phyloP scores from a whole-genome alignment of 2,329 filamentous ascomycete species.

The Sporothrix variecibatus region DNA sequence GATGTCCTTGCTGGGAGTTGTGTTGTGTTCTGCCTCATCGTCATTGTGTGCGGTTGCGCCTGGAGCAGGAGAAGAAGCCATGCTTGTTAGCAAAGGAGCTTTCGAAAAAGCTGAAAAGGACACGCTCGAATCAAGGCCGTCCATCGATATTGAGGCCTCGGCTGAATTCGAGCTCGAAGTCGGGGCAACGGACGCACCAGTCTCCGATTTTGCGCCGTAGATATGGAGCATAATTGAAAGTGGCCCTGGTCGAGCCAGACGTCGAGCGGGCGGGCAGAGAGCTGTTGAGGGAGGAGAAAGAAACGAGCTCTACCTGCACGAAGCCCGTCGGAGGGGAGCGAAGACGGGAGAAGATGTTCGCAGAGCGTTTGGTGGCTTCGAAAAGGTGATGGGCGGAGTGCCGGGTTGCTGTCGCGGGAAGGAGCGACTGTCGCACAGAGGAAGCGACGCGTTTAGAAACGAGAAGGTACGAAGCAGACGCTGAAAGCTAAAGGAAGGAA shows the following conservation, averaged over 20 bases:
- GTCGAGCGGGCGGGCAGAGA: not conserved
- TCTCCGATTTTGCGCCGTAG: constrained; percentile 46
- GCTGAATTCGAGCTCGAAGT: too few relatives aligned
- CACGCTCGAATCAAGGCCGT: not conserved
- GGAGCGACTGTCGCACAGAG: constrained; percentile 1
- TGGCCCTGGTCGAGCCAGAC: constrained; percentile 19
- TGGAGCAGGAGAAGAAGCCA: constrained; percentile 31
- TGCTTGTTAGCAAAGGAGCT: not conserved
- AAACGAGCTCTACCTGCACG: not conserved
- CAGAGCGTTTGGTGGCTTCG: not conserved
- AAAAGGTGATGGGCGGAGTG: constrained; percentile 13
- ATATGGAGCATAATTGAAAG: constrained; percentile 49
- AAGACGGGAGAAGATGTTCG: not conserved
- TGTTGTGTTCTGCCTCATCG: constrained; percentile 38
- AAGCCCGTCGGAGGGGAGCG: not conserved
- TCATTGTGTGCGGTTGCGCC: constrained; percentile 45
- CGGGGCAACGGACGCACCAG: constrained; percentile 38
- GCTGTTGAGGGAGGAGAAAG: not conserved
- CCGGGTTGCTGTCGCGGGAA: constrained; percentile 9
- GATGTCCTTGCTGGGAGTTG: not conserved
- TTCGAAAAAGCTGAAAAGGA: too few relatives aligned
- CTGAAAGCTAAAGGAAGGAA: not conserved
- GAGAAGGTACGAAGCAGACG: not conserved
- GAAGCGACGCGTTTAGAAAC: not conserved
- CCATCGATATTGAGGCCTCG: not conserved